Evolutionary conservation across 768 basidiomycete genomes (phyloP), one percentile per base, ranked within the genome.

Genomic region (Roridomyces roridus): DNA sequence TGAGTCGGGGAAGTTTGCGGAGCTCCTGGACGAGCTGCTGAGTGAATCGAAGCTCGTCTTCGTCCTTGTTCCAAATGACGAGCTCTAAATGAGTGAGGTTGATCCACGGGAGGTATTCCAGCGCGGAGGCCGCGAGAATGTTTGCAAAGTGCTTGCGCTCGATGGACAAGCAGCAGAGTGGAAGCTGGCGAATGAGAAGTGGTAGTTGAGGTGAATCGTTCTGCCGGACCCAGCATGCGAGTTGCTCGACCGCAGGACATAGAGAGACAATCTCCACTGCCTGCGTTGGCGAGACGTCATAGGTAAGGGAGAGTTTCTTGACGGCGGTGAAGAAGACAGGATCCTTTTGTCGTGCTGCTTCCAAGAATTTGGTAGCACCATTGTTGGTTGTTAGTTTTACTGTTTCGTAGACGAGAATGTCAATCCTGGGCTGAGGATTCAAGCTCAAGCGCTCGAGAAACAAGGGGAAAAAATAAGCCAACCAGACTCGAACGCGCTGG

Each of bases 401-500:
- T 17, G 31, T 5, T 29, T 57, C 45, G 31, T 51, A 47, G 49
- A 34, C 46, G 0, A 31, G 24, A n/a, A 12, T 26, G 26, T 57
- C 55, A 5, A 57, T 37, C 55, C 49, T 40, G n/a, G 15, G 18
- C 3, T n/a, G 39, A 40, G 9, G 20, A n/a, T 40, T 23, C 10
- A 34, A 44, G 37, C 20, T 23, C 15, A 15, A 54, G 25, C 24
- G 2, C 3, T 26, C 12, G 24, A 12, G 7, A 8, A 6, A 21
- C 5, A 35, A 11, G 3, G 21, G 10, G 25, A 23, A 47, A 41
- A 23, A 12, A 11, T 8, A 20, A 8, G 4, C 47, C 18, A 29
- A 46, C 55, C 55, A 57, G 43, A 20, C 18, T n/a, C 42, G 42
- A 34, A 57, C 49, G n/a, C 37, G 55, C n/a, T 31, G 48, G 12